Percentiles rank a stretch among this genome's conserved stretches.
phyloP scores from a whole-genome alignment of 805 yeast species.

The Ogataea trehaloabstinens region DNA sequence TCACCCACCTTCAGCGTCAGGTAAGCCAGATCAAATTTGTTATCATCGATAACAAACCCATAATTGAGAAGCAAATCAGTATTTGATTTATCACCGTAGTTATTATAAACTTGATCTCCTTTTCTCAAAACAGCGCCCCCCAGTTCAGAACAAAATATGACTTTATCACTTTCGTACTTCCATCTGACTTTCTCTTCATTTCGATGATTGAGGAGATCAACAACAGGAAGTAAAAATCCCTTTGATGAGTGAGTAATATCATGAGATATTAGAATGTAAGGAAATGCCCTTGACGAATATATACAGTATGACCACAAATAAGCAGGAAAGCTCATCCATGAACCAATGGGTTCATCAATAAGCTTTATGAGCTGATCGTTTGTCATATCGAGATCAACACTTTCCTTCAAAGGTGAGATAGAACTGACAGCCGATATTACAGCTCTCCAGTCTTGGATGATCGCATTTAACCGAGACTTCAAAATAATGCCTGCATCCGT shows the following conservation, averaged over 20 bases:
- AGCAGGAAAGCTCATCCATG: constrained; percentile 65
- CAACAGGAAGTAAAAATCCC: constrained; percentile 73
- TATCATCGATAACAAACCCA: constrained; percentile 64
- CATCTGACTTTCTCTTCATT: constrained; percentile 62
- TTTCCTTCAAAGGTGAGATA: not conserved
- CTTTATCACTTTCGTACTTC: constrained; percentile 33
- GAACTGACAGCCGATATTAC: constrained; percentile 21
- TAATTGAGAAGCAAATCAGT: constrained; percentile 67
- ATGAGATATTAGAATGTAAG: constrained; percentile 54
- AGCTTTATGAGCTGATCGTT: constrained; percentile 2
- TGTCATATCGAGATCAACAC: constrained; percentile 1
- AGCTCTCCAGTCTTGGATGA: constrained; percentile 61
- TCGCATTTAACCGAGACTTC: constrained; percentile 39
- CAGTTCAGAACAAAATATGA: constrained; percentile 40
- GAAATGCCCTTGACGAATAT: constrained; percentile 78
- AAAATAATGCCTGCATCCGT: constrained; percentile 67
- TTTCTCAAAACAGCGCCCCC: constrained; percentile 29
- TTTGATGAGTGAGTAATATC: constrained; percentile 32
- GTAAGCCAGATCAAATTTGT: constrained; percentile 53
- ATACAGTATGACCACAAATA: constrained; percentile 76
- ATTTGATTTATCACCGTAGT: constrained; percentile 76
- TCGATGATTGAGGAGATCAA: constrained; percentile 74
- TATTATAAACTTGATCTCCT: constrained; percentile 68
- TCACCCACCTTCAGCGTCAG: constrained; percentile 58
- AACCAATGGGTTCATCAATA: constrained; percentile 5